Evolutionary conservation across 768 basidiomycete species (phyloP), one percentile per base, ranked within the genome.

Genomic region (Fistulinella prunicolor): DNA sequence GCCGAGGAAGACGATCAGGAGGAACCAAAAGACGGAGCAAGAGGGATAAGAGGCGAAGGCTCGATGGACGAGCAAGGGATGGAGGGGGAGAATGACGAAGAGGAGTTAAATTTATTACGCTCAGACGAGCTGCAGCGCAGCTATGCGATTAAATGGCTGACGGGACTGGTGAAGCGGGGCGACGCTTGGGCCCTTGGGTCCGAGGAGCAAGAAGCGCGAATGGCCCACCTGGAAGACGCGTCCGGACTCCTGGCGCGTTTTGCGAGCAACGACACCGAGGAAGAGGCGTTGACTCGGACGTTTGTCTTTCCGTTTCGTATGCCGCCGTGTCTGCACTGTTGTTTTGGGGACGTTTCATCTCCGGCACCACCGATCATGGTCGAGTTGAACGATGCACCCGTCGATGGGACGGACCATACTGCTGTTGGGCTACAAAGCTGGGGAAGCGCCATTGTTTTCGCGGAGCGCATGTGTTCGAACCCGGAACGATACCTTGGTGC

Each of bases 381-480:
- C 42, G 74, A 83, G 63, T 71, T 91, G 28, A 85, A 85, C 59
- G 88, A 91, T 56, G 86, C 80, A 1, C 78, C 84, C 1, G 68
- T 88, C 34, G 71, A 78, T 22, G 70, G 66, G 26, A 72, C 76
- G 13, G 88, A 90, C 60, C 84, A 90, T 62, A 89, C 86, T 9
- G 82, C 81, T 16, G 88, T 90, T 26, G 89, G 90, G 1, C 69
- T 92, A 37, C 89, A 92, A 65, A 90, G 86, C 59, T 92, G 90
- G 89, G 88, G 81, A 9, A 84, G 85, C 57, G 79, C 83, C 16
- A 85, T 89, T 58, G 66, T 88, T 29, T 74, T 93, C 39, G 82
- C 82, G 1, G 77, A 84, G 56, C 74, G 76, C 38, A 72, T 91
- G 42, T 83, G 81, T 38, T 62, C 67, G 9, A 58, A 71, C 34